Conservation (phyloP, 225 moss, liverwort and hornwort genomes). For the Straminergon stramineum region DNA sequence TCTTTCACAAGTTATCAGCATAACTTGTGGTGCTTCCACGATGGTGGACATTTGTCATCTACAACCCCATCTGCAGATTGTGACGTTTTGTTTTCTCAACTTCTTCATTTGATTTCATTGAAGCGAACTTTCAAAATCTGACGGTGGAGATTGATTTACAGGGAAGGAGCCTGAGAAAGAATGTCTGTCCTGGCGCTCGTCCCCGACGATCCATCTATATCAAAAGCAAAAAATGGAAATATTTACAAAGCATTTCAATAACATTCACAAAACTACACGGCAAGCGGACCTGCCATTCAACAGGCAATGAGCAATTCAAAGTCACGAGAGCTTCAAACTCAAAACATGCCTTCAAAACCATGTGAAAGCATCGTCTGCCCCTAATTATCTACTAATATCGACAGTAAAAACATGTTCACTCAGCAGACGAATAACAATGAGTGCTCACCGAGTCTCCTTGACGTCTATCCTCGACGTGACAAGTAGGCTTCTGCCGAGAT, state of each 20-base stretch:
- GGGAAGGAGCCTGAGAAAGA: not conserved
- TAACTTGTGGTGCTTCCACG: not conserved
- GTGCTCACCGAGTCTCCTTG: not conserved
- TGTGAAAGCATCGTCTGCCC: not conserved
- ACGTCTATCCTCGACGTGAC: not conserved
- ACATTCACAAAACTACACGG: not conserved
- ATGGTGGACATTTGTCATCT: not conserved
- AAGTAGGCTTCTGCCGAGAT: not conserved
- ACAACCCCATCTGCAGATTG: not conserved
- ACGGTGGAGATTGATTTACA: not conserved
- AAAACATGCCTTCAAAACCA: not conserved
- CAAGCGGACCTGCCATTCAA: not conserved
- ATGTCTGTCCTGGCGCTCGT: not conserved
- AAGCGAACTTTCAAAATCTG: not conserved
- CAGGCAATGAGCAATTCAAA: not conserved
- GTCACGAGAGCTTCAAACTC: not conserved
- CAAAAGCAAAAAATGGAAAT: not conserved
- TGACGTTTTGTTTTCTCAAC: not conserved
- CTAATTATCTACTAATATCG: not conserved
- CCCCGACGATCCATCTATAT: not conserved
- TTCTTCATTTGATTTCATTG: not conserved
- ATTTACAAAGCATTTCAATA: not conserved
- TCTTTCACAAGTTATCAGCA: not conserved
- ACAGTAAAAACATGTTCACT: not conserved
- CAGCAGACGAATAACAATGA: not conserved